Base-by-base conservation (phyloP, 2,329 filamentous ascomycete genomes). In the Drechslerella dactyloides region DNA sequence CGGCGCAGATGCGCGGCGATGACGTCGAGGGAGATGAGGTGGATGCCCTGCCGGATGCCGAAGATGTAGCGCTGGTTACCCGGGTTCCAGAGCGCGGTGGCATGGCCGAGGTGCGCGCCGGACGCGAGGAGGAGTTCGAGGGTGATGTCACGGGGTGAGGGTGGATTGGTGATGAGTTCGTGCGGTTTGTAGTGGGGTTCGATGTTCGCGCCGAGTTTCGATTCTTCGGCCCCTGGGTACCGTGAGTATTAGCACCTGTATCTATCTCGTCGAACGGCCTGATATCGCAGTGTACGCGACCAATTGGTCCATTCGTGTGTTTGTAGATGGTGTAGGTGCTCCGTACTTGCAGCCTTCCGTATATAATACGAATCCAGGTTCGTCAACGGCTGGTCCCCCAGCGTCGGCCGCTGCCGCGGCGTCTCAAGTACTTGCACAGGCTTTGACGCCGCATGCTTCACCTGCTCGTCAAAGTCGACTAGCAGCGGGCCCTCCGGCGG, bases 41-140 rank as follows among this genome's bases (percentile, higher is more conserved):
- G 93, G 73, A 96, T 88, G 15, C 90, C 91, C 75, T 94, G 86
- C 50, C 94, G 85, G 73, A 96, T 86, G 76, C 94, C 94, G 79
- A 90, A 93, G 79, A 99, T 97, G 82, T 97, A 97, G 75, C 90
- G 86, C 74, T 92, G 89, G 82, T 97, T 99, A 58, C 87, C 88
- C 10, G 94, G 93, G 81, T 99, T 96, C 94, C 94, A 99, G 55
- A 93, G 85, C 73, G 90, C 90, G 0, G 90, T 93, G 77, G 90
- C 86, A 81, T 99, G 94, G 74, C 94, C 94, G 80, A 97, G 87
- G 81, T 96, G 92, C 61, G 87, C 87, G 81, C 96, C 91, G 33
- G 89, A 87, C 51, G 92, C 90, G 83, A 96, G 88, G 74, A 99
- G 86, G 73, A 96, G 85, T 82, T 97, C 93, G 69, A 99, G 87